These are phyloP conservation scores for button mushroom (Agaricus bisporus) DNA, from an alignment of 768 basidiomycete species.

Conservation along the genomic window DNA sequence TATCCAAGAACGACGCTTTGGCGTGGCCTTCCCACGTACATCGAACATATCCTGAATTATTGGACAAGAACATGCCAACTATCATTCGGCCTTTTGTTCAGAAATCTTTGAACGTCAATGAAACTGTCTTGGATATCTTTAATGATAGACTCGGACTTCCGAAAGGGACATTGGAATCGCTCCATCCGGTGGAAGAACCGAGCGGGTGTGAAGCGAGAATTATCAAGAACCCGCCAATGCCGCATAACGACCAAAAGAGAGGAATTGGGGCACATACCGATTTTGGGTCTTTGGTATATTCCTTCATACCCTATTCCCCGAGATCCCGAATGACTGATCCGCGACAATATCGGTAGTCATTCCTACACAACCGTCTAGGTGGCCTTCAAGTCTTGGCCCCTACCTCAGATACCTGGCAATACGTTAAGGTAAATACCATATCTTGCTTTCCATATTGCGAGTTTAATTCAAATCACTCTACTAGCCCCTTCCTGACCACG, in stretches of 20 bases:
- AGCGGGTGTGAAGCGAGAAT: slow-evolving; percentile 56
- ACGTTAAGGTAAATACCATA: slow-evolving; percentile 42
- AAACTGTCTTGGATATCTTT: slow-evolving; percentile 47
- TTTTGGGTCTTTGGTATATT: slow-evolving; percentile 59
- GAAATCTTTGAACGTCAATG: slow-evolving; percentile 52
- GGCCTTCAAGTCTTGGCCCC: slow-evolving; percentile 66
- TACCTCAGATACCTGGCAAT: slow-evolving; percentile 58
- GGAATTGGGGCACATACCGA: slow-evolving; percentile 65
- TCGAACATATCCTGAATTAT: slow-evolving; percentile 51
- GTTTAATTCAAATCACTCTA: slow-evolving; percentile 10
- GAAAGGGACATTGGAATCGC: slow-evolving; percentile 33
- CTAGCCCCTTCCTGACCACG: slow-evolving; percentile 48
- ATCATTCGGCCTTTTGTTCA: slow-evolving; percentile 47
- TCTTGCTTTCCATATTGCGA: no score
- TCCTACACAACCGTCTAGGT: slow-evolving; percentile 65
- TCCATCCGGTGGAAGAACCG: slow-evolving; percentile 38
- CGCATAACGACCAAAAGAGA: slow-evolving; percentile 27
- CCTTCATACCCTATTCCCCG: slow-evolving; percentile 17
- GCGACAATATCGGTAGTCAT: slow-evolving; percentile 36
- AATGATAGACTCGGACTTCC: slow-evolving; percentile 52
- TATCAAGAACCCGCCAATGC: slow-evolving; percentile 41
- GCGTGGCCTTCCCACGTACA: slow-evolving; percentile 48
- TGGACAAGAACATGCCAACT: slow-evolving; percentile 43
- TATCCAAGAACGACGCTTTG: slow-evolving; percentile 64
- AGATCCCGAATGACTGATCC: slow-evolving; percentile 27